Evolutionary conservation across 202 grass and related monocot species (phyloP).

Genomic region (Zizania palustris): DNA sequence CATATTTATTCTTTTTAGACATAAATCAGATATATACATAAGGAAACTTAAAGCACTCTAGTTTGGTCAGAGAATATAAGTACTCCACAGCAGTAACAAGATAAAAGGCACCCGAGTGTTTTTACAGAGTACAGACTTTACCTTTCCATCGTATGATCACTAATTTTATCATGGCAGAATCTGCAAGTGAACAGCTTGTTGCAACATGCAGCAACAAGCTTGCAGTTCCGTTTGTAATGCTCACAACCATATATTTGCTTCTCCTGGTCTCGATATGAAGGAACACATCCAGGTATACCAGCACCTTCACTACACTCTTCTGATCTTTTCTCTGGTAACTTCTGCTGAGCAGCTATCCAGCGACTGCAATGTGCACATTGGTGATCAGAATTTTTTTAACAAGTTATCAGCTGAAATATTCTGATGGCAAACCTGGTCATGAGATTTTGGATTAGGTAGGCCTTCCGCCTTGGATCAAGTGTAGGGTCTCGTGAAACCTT

Average conservation of each 20-base stretch:
- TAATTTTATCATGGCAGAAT: slow-evolving; percentile 99
- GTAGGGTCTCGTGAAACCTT: slow-evolving; percentile 90
- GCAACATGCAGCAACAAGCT: slow-evolving; percentile 85
- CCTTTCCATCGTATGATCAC: slow-evolving; percentile 92
- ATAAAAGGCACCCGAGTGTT: slow-evolving; percentile 25
- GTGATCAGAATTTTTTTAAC: slow-evolving; percentile 28
- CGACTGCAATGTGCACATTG: slow-evolving; percentile 56
- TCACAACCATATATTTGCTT: slow-evolving; percentile 84
- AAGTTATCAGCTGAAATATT: slow-evolving; percentile 39
- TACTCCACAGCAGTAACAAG: slow-evolving; percentile 2
- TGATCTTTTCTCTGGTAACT: slow-evolving; percentile 63
- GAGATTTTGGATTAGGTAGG: slow-evolving; percentile 97
- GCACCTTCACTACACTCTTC: slow-evolving; percentile 51
- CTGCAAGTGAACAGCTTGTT: slow-evolving; percentile 91
- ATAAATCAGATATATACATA: slow-evolving; percentile 6
- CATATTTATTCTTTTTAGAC: neutral
- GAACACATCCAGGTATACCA: slow-evolving; percentile 59
- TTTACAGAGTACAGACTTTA: slow-evolving; percentile 41
- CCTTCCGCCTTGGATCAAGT: slow-evolving; percentile 89
- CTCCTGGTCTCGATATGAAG: slow-evolving; percentile 71
- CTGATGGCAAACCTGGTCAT: slow-evolving; percentile 83
- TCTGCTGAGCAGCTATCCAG: slow-evolving; percentile 97
- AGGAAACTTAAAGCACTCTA: slow-evolving; percentile 28
- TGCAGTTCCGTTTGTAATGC: slow-evolving; percentile 96
- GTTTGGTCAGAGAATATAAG: slow-evolving; percentile 19